These are phyloP conservation scores for Kernera saxatilis DNA, from an alignment of 345 rosid genomes.

Conservation along the genomic window DNA sequence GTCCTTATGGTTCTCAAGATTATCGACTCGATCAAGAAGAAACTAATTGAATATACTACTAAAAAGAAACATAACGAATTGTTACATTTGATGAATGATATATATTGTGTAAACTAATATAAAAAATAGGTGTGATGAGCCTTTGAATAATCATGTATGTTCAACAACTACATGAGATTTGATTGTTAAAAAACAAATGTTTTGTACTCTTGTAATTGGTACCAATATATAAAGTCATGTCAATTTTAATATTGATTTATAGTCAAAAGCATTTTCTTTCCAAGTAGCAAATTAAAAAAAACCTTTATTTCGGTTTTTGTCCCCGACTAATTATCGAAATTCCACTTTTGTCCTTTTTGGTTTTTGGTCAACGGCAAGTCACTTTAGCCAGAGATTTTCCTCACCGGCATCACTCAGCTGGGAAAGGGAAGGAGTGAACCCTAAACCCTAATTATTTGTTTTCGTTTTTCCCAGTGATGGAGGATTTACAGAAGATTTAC, in stretches of 20 bases:
- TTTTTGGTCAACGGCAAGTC: conserved; percentile 8
- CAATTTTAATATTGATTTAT: neutral
- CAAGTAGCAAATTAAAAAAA: neutral
- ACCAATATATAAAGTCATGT: neutral
- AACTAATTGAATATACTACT: neutral
- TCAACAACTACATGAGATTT: neutral
- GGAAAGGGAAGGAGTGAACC: neutral
- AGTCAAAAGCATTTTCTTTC: neutral
- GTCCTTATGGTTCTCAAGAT: conserved; percentile 68
- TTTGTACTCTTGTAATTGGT: neutral
- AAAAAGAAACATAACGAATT: neutral
- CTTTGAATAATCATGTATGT: conserved; percentile 10
- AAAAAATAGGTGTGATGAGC: neutral
- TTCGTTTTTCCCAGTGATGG: conserved; percentile 33
- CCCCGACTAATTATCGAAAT: neutral
- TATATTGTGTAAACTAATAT: neutral
- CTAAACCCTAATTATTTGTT: conserved; percentile 4
- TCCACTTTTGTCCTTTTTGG: neutral
- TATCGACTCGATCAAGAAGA: conserved; percentile 28
- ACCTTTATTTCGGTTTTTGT: neutral
- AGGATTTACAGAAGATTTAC: conserved; percentile 40
- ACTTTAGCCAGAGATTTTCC: neutral
- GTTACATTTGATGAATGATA: neutral
- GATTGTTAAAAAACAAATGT: neutral
- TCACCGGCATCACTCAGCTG: neutral